Evolutionary conservation across 2,329 filamentous ascomycete genomes (phyloP).

Genomic region (Xylariaceae sp.): DNA sequence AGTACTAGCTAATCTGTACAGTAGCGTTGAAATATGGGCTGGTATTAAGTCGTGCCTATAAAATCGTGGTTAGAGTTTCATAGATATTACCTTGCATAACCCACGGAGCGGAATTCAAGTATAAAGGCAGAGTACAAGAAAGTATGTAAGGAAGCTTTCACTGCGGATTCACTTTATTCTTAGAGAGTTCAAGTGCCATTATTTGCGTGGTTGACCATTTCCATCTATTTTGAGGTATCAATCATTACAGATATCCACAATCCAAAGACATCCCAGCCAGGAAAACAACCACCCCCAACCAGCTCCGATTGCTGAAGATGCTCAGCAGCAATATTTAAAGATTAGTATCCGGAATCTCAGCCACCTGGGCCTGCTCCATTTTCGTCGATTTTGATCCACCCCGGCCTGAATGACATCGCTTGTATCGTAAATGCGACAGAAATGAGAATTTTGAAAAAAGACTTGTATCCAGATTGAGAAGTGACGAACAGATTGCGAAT

Average conservation of each 20-base stretch:
- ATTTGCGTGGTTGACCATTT: constrained; percentile 29
- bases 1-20: no score
- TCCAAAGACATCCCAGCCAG: constrained; percentile 27
- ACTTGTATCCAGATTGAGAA: constrained; percentile 32
- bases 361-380: constrained; percentile 48
- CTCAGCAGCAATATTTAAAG: constrained; percentile 39
- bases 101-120: no score
- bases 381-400: constrained; percentile 43
- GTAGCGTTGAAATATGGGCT: no score
- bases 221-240: constrained; percentile 43
- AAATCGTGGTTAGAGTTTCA: no score
- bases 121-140: no score
- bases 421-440: constrained; percentile 42
- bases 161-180: not conserved
- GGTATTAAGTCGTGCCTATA: no score
- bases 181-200: constrained; percentile 5
- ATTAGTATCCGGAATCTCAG: constrained; percentile 45
- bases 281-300: constrained; percentile 35
- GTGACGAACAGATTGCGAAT: constrained; percentile 34
- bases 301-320: constrained; percentile 38
- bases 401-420: constrained; percentile 42
- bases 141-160: no score
- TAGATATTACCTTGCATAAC: no score
- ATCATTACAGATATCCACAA: constrained; percentile 39
- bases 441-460: constrained; percentile 32